Base-by-base conservation (phyloP, 306 rosid species). In the Cucurbita argyrosperma region DNA sequence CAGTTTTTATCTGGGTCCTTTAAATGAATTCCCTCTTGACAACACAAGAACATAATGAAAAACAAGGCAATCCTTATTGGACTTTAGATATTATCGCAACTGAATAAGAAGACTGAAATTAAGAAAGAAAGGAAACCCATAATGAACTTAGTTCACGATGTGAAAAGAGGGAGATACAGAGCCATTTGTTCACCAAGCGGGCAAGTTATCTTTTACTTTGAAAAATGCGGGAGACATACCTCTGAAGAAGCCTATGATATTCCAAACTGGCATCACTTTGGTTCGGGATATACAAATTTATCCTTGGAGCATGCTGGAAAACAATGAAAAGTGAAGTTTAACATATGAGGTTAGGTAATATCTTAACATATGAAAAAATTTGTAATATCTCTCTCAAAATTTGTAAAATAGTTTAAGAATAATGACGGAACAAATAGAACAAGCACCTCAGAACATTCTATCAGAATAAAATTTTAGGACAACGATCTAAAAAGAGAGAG, bases 251-350 rank as follows among this genome's bases (percentile, higher is more conserved):
- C 63, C 96, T 91, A 58, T 87, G 90, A 80, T 90, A 88, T 79
- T 93, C 98, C 85, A 86, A 81, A 79, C 90, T 87, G 30, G 96
- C 97, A 77, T 89, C 89, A 77, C 74, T 88, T 47, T 80, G 18
- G 78, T 80, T 87, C 66, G 96, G 97, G 75, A 93, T 79, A 86
- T 78, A 89, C 46, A 96, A 77, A 79, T 90, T 93, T 80, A 90
- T 86, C 63, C 98, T 84, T 76, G 98, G 97, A 43, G 91, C 82
- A 65, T 90, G 96, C 97, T 93, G 90, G 23, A 79, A 79, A 69
- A 62, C 82, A 60, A 74, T 78, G 70, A 79, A 66, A 54, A 75
- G 43, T 49, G 39, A 35, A 62, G 72, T 62, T 61, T 53, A 71
- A 18, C 55, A 82, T 23, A 47, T 5, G 42, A 23, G 73, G 47